Percentiles rank a stretch among this genome's conserved stretches.
phyloP scores from a whole-genome alignment of 1,284 basidiomycete species.

The Cystobasidium slooffiae region DNA sequence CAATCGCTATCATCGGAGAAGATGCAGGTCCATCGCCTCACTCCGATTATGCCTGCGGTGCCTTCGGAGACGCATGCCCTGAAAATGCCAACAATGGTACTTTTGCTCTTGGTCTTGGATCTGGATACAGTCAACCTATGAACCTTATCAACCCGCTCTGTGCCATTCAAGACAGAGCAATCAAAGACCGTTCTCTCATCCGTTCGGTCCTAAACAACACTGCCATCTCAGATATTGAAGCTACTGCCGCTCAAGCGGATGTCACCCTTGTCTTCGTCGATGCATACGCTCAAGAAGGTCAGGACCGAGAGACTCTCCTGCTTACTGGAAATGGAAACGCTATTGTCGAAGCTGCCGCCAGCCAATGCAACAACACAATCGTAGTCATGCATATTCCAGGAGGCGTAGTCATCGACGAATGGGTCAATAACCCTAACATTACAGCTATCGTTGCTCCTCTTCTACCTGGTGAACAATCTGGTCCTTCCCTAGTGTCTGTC shows the following conservation, averaged over 20 bases:
- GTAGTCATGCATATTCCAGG: conserved; percentile 68
- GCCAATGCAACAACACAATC: conserved; percentile 69
- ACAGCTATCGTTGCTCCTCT: conserved; percentile 53
- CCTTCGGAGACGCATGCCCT: conserved; percentile 37
- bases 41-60: conserved; percentile 18
- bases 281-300: conserved; percentile 60
- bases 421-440: conserved; percentile 49
- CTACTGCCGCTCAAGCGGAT: conserved; percentile 55
- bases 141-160: conserved; percentile 42
- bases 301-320: conserved; percentile 57
- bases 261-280: conserved; percentile 69
- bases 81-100: conserved; percentile 40
- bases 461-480: conserved; percentile 53
- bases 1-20: conserved; percentile 66
- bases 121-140: conserved; percentile 41
- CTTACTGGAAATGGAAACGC: conserved; percentile 55
- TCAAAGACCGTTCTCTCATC: conserved; percentile 26
- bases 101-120: conserved; percentile 31
- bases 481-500: conserved; percentile 53
- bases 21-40: conserved; percentile 40
- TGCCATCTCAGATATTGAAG: conserved; percentile 29
- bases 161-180: conserved; percentile 39
- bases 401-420: conserved; percentile 49
- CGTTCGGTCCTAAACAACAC: conserved; percentile 39
- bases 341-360: conserved; percentile 56